phyloP scores from a whole-genome alignment of 208 protist species.

The Trypanosoma scelopori region DNA sequence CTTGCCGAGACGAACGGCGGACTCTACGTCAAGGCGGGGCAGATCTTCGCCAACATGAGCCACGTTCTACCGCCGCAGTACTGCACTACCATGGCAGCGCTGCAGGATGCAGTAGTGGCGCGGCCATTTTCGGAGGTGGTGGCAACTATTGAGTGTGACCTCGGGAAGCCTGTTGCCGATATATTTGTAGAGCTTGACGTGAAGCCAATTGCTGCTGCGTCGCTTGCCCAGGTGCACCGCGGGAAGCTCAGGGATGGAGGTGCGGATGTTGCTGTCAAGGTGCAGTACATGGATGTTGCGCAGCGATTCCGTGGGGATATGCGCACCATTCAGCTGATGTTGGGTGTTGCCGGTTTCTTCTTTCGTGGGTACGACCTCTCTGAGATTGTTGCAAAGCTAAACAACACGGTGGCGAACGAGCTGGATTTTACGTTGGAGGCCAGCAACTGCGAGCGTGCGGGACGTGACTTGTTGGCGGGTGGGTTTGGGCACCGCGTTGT shows the following conservation, averaged over 20 bases:
- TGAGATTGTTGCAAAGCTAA: slow-evolving; percentile 81
- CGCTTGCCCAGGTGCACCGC: slow-evolving; percentile 90
- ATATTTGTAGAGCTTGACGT: slow-evolving; percentile 72
- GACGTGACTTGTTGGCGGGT: slow-evolving; percentile 58
- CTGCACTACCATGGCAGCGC: slow-evolving; percentile 68
- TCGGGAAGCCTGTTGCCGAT: slow-evolving; percentile 45
- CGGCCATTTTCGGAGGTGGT: slow-evolving; percentile 78
- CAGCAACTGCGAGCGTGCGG: slow-evolving; percentile 85
- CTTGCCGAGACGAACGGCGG: slow-evolving; percentile 89
- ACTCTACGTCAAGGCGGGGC: slow-evolving; percentile 95
- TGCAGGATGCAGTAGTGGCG: slow-evolving; percentile 80
- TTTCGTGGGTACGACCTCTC: slow-evolving; percentile 89
- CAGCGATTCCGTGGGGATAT: slow-evolving; percentile 90
- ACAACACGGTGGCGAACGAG: slow-evolving; percentile 88
- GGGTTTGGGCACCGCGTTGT: slow-evolving; percentile 78
- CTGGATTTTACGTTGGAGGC: slow-evolving; percentile 94
- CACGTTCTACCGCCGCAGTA: slow-evolving; percentile 92
- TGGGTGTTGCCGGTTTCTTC: slow-evolving; percentile 60
- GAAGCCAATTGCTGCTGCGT: slow-evolving; percentile 82
- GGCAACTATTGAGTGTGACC: slow-evolving; percentile 71
- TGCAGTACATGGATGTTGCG: slow-evolving; percentile 90
- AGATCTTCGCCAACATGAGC: slow-evolving; percentile 93
- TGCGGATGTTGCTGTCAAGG: slow-evolving; percentile 94
- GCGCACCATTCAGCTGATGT: slow-evolving; percentile 80
- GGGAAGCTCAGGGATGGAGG: slow-evolving; percentile 54